Evolutionary conservation across 208 protist genomes (phyloP), one percentile per base, ranked within the genome.

Genomic region (Trypanosoma lewisi): DNA sequence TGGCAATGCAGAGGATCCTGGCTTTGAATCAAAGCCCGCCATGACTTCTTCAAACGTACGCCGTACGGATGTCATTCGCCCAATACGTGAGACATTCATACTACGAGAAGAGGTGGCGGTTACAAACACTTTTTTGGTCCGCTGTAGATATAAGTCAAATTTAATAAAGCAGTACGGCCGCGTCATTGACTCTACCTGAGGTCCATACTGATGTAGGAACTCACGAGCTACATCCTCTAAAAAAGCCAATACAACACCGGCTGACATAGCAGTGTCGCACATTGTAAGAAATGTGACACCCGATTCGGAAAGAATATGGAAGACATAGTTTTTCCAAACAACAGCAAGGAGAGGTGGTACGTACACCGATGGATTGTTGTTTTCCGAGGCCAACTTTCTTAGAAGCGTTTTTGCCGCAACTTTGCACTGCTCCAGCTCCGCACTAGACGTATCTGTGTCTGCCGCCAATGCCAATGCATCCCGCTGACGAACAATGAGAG

Each of bases 101-200:
- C 58, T 68, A 14, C 73, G 67, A n/a, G 49, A 63, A 3, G 63
- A 47, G 14, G 47, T 56, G 8, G 67, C 37, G 42, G 70, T 52
- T 39, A 50, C 25, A 59, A 77, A 70, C 37, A 73, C 57, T 34
- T 55, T 70, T 53, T 82, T 82, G 23, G 61, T 74, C 16, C 63
- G 52, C 62, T 77, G 76, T 25, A 82, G 50, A 27, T 73, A 78
- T n/a, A 70, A 30, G 37, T 82, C 77, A 68, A 78, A 82, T 33
- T 68, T 75, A 45, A 82, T 70, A 54, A 82, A 82, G 54, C 65
- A 69, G 42, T 82, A 82, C 6, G 77, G 77, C 12, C 77, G 70
- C 21, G 63, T 61, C 4, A 67, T 72, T 12, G 55, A n/a, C 50
- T 70, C 70, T 2, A 78, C 53, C 60, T 77, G 41, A 19, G 64